Conservation (phyloP, 164 flowering plant species). For the Santalum album region DNA sequence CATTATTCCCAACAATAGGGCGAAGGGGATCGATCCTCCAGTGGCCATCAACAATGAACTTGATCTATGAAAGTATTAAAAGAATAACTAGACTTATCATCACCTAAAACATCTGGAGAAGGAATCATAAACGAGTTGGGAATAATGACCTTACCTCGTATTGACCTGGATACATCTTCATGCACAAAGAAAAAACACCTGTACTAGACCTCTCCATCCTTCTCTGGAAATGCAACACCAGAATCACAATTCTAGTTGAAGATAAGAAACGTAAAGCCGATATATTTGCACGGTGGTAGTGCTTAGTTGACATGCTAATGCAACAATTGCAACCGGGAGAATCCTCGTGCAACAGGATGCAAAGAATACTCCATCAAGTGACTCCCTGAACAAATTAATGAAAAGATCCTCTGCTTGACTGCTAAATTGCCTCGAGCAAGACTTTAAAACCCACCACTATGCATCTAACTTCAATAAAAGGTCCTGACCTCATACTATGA, state of each 20-base stretch:
- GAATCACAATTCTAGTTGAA: not conserved
- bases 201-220: conserved; percentile 64
- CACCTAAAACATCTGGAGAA: not conserved
- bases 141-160: conserved; percentile 55
- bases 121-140: not conserved
- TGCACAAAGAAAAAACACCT: conserved; percentile 54
- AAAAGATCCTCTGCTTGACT: too few relatives aligned
- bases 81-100: not conserved
- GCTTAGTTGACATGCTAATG: too few relatives aligned
- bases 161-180: conserved; percentile 80
- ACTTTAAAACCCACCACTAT: too few relatives aligned
- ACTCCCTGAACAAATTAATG: too few relatives aligned
- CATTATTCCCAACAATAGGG: conserved; percentile 46
- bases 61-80: conserved; percentile 42
- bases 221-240: conserved; percentile 44
- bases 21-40: conserved; percentile 88
- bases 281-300: too few relatives aligned
- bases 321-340: too few relatives aligned
- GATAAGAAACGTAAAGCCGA: not conserved
- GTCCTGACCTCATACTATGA: too few relatives aligned
- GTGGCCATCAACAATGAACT: conserved; percentile 81
- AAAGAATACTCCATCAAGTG: too few relatives aligned
- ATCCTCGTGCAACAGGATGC: too few relatives aligned
- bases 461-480: too few relatives aligned
- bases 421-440: too few relatives aligned